Conservation (phyloP, 2,329 filamentous ascomycete species). For the Aspergillus neotritici region DNA sequence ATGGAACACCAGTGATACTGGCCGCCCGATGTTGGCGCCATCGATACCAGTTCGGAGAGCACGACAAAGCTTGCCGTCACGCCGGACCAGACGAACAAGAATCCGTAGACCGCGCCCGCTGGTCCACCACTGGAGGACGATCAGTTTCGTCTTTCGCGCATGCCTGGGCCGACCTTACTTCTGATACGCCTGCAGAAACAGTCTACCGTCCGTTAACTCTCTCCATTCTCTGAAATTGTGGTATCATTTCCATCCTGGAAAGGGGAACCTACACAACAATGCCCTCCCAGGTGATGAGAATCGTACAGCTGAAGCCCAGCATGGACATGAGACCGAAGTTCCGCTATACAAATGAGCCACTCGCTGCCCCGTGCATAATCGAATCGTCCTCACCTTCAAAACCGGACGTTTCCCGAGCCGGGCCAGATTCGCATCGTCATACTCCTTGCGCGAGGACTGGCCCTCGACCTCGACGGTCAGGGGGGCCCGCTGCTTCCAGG, state of each 20-base stretch:
- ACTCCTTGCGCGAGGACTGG: constrained; percentile 13
- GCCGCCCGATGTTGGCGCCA: constrained; percentile 32
- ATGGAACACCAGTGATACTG: constrained; percentile 41
- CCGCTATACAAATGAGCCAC: constrained; percentile 21
- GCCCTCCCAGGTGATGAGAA: constrained; percentile 39
- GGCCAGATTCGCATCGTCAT: constrained; percentile 43
- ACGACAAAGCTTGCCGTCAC: constrained; percentile 22
- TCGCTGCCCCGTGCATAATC: not conserved
- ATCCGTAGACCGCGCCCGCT: constrained; percentile 30
- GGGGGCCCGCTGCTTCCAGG: constrained; percentile 9
- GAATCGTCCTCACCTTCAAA: constrained; percentile 30
- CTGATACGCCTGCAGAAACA: constrained; percentile 15
- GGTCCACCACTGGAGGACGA: constrained; percentile 25
- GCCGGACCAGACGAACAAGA: constrained; percentile 29
- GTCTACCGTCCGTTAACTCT: constrained; percentile 2
- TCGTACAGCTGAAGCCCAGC: constrained; percentile 37
- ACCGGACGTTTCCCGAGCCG: constrained; percentile 49
- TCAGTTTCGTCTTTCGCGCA: not conserved
- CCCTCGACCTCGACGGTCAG: constrained; percentile 11
- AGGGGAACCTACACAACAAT: constrained; percentile 28
- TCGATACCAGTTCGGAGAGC: constrained; percentile 30
- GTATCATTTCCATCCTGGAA: not conserved
- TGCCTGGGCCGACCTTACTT: constrained; percentile 12
- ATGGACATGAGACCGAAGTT: constrained; percentile 39
- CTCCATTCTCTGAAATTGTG: not conserved